Evolutionary conservation across 139 green algal species (phyloP), one percentile per base, ranked within the genome.

Genomic region (Zygnema circumcarinatum): DNA sequence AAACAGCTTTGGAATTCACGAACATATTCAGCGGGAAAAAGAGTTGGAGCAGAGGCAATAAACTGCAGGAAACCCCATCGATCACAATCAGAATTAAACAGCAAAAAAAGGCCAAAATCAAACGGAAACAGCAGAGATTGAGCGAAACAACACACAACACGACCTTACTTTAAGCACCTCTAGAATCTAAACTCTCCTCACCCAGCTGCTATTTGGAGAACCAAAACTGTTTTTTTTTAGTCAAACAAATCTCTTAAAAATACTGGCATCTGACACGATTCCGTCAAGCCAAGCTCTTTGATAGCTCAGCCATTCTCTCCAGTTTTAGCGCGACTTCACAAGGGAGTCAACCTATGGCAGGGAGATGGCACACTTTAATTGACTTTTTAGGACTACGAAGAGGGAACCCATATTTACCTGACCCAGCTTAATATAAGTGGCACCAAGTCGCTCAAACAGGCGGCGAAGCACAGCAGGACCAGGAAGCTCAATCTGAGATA

Each of bases 11-110:
- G 95, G 40, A 99, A 98, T 92, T 99, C 97, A 40, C 94, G 25
- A 11, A 99, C 97, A 76, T 98, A 99, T 68, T 98, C 96, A 40
- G 94, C 89, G 0, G 96, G 97, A 83, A 99, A 99, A 1, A 99
- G 89, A 0, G 95, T 97, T 52, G 97, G 97, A 0, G 94, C 94
- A 29, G 94, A 98, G 21, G 97, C 97, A 22, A 98, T 96, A 90
- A 98, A 97, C 88, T 97, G 83, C 81, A 86, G 20, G 31, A 56
- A 85, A n/a, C 2, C 2, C 36, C 36, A 83, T 16, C 72, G 40
- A 16, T 16, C 72, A 79, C 72, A 36, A n/a, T n/a, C n/a, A n/a
- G n/a, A n/a, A n/a, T n/a, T n/a, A n/a, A n/a, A n/a, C n/a, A n/a
- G 56, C 29, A 29, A 72, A 35, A 29, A 29, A 72, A 29, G 56